Evolutionary conservation across 2,329 filamentous ascomycete genomes (phyloP).

Genomic region (Talaromyces rugulosus): DNA sequence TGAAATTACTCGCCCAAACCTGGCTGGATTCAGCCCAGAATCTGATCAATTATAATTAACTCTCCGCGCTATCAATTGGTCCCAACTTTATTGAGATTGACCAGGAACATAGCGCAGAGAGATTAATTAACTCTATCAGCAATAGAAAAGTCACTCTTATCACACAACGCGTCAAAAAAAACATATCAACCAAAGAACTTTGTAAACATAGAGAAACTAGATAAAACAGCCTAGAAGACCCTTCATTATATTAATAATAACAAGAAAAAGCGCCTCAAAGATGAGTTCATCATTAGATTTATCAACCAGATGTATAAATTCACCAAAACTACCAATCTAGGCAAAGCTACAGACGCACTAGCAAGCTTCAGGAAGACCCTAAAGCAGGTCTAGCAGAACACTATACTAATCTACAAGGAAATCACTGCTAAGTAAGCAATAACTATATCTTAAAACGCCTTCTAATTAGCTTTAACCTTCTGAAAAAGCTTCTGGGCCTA

Average conservation of each 20-base stretch:
- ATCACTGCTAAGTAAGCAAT: not conserved
- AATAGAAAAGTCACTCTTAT: not conserved
- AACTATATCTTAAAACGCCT: not conserved
- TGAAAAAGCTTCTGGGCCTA: not conserved
- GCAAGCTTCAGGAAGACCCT: not conserved
- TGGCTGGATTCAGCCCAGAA: not conserved
- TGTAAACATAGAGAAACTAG: not conserved
- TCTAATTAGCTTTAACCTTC: not conserved
- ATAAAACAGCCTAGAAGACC: not conserved
- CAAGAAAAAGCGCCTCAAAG: not conserved
- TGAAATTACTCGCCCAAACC: not conserved
- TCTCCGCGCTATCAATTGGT: not conserved
- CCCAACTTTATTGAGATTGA: not conserved
- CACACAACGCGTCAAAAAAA: too few species aligned
- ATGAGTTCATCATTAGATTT: not conserved
- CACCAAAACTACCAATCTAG: not conserved
- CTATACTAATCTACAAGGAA: not conserved
- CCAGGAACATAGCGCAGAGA: not conserved
- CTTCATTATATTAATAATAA: not conserved
- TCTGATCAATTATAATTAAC: not conserved
- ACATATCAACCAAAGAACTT: not conserved
- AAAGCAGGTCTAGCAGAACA: not conserved
- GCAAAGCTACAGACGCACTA: not conserved
- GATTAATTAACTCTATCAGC: not conserved
- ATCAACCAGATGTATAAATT: not conserved